A percentile compares a stretch with the other conserved stretches of the same genome.
Conservation (phyloP, 176 grass and related monocot genomes). For the Poa pratensis region DNA sequence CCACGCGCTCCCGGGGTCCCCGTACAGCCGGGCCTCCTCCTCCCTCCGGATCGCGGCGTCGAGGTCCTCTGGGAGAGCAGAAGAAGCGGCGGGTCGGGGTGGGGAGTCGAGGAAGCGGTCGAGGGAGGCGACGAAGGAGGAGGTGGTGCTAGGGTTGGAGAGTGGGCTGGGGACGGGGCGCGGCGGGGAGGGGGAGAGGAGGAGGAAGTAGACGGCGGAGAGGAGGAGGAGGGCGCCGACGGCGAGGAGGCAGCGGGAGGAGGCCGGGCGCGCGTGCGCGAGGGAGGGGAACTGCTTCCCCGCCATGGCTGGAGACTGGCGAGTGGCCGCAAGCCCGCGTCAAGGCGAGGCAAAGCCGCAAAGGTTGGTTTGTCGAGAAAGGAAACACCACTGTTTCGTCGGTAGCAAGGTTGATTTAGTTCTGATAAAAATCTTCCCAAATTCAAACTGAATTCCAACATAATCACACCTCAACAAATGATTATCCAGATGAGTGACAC, state of each 20-base stretch:
- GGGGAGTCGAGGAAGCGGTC: constrained; percentile 67
- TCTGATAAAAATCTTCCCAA: neutral
- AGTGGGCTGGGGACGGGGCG: neutral
- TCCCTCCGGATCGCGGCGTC: constrained; percentile 50
- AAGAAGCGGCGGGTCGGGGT: constrained; percentile 20
- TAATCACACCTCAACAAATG: neutral
- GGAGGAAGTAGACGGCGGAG: constrained; percentile 43
- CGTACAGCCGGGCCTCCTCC: constrained; percentile 65
- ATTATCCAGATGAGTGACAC: neutral
- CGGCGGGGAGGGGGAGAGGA: constrained; percentile 47
- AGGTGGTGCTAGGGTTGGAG: constrained; percentile 35
- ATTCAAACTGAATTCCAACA: neutral
- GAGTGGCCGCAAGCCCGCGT: neutral
- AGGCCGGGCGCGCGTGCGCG: constrained; percentile 52
- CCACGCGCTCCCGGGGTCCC: constrained; percentile 53
- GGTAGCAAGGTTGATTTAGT: neutral
- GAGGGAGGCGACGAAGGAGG: constrained; percentile 60
- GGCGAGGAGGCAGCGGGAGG: constrained; percentile 55
- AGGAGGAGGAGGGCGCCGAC: constrained; percentile 42
- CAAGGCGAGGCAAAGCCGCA: neutral
- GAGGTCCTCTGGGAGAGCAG: constrained; percentile 30
- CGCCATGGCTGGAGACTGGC: constrained; percentile 55
- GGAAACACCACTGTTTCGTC: neutral
- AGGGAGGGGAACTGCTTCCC: constrained; percentile 72
- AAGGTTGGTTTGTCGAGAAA: too few relatives aligned